Evolutionary conservation across 495 filamentous ascomycete genomes (phyloP), one percentile per base, ranked within the genome.

Genomic region (Podospora australis): DNA sequence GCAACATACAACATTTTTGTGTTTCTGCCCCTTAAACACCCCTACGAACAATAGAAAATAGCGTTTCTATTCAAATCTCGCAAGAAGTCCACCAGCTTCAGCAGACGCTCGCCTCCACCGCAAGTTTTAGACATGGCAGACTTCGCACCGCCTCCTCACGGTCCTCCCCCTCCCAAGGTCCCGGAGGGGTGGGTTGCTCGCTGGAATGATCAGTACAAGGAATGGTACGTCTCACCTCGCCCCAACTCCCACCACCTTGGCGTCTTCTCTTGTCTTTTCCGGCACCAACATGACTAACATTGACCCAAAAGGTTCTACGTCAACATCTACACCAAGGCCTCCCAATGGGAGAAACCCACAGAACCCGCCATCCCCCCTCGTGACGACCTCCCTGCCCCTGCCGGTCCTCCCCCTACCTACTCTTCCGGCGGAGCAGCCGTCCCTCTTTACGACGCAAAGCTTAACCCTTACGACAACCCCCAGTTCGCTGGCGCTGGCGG

Each of bases 181-280:
- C 92, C 91, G 0, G 83, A 86, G 58, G 91, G 91, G 48, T 97
- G 89, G 88, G 83, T 85, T 58, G 83, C 82, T 7, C 79, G 86
- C 36, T 95, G 77, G 66, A 84, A 88, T 54, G 76, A 81, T 0
- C 77, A 82, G 48, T 89, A 88, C 66, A 76, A 80, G 24, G 80
- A 88, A 84, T 88, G 84, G 87, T 90, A 63, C 53, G 78, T 51
- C 6, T 16, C 39, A 35, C 11, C 46, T 36, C 13, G 10, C 45
- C 42, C 43, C 39, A 39, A 20, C 35, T 36, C 6, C 13, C 20
- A 32, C 13, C 29, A 13, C 44, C 16, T 42, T 28, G 24, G 28
- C 2, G 22, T 44, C 32, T 9, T 11, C 6, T n/a, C 16, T 11
- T 21, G 39, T 40, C 22, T 17, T 26, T 44, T 30, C 32, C 22